A percentile compares a stretch with the other conserved stretches of the same genome.
Evolutionary conservation across 2,329 filamentous ascomycete species (phyloP).

Genomic region (Juglanconis sp.): DNA sequence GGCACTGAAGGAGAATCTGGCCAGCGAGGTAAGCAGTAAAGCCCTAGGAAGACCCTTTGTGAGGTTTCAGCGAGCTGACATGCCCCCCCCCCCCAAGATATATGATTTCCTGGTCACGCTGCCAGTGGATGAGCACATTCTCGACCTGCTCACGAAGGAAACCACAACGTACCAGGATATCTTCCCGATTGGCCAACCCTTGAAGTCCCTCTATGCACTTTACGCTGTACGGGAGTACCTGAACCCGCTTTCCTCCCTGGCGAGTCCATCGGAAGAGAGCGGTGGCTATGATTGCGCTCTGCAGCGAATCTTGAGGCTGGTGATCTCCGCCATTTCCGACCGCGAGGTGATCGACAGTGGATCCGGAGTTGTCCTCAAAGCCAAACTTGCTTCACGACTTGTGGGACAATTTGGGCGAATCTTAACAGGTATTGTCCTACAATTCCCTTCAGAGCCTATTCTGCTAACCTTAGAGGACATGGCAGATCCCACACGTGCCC

Average conservation of each 20-base stretch:
- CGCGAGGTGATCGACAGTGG: conserved; percentile 47
- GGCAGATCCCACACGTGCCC: conserved; percentile 18
- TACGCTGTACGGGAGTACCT: conserved; percentile 65
- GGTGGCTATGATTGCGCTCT: conserved; percentile 32
- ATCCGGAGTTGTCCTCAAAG: conserved; percentile 40
- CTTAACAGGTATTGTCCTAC: conserved; percentile 44
- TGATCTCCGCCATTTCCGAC: conserved; percentile 60
- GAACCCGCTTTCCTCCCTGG: conserved; percentile 30
- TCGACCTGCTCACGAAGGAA: conserved; percentile 55
- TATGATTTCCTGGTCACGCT: conserved; percentile 69
- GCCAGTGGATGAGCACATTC: conserved; percentile 62
- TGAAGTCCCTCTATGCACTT: conserved; percentile 70
- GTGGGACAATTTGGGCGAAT: conserved; percentile 55
- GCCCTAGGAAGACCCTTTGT: not conserved
- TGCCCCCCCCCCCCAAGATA: conserved; percentile 41
- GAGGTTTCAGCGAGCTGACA: conserved; percentile 17
- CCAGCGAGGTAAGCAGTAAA: conserved; percentile 55
- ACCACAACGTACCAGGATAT: conserved; percentile 55
- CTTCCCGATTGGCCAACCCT: conserved; percentile 67
- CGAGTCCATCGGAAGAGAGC: conserved; percentile 19
- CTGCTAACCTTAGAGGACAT: not conserved
- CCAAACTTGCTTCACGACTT: conserved; percentile 50
- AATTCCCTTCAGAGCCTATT: not conserved
- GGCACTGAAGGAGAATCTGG: conserved; percentile 66
- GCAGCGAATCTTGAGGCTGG: conserved; percentile 47